Base-by-base conservation (phyloP, 257 asterid genomes). In the Salvia hispanica region DNA sequence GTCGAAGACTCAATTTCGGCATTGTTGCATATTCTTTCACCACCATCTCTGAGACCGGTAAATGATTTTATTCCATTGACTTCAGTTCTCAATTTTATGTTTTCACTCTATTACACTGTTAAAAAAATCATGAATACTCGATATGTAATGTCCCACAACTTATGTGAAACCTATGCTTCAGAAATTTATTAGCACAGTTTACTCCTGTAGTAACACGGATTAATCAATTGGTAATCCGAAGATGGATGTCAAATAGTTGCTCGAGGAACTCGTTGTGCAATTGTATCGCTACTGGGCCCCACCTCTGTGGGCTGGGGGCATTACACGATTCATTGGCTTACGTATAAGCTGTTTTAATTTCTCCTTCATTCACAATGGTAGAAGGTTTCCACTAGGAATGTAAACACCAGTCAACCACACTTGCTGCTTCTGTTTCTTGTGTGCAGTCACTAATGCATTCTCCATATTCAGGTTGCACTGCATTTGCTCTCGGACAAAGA, bases 31-130 rank as follows among this genome's bases (percentile, higher is more conserved):
- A 84, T 94, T 80, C 76, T 94, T 58, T 86, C 97, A 31, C 99
- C 99, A 64, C 80, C 92, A 67, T 84, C 91, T 61, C 46, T 94
- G 63, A 86, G 87, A 76, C 99, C 99, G 84, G 99, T 94, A 93
- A 78, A 58, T 69, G 45, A 69, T 34, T 70, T 14, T 64, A 5
- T 70, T 60, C 62, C 43, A 34, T 72, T 65, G 66, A 69, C 21
- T 60, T 21, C 62, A 9, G 74, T 71, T 58, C 51, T 53, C 13
- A 18, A 48, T 21, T 70, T 69, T 69, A 58, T 37, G 15, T 59
- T 37, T 16, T 13, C 48, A 14, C 45, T 72, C 25, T 68, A 42
- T 57, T 43, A 9, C 54, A 40, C 51, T 13, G 33, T 21, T 46
- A n/a, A 40, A 39, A 46, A 36, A 31, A 68, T 63, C 25, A 7